Base-by-base conservation (phyloP, 169 alveolate genomes). In the Eimeria maxima region DNA sequence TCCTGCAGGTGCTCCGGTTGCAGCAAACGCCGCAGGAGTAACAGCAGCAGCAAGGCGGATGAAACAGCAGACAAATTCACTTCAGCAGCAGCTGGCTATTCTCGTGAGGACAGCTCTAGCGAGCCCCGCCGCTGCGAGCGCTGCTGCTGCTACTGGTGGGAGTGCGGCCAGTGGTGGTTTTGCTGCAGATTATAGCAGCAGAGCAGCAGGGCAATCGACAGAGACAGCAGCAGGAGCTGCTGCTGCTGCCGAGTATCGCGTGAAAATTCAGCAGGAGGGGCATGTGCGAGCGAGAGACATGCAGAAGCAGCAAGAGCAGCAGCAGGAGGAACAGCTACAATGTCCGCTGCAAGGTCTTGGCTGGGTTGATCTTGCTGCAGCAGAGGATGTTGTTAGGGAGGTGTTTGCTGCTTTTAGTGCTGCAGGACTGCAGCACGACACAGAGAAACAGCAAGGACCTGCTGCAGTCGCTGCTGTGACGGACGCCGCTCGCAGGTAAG, bases 261-360 rank as follows among this genome's bases (percentile, higher is more conserved):
- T 47, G 29, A 76, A n/a, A 14, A 42, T 7, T 14, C 87, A 38
- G n/a, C 87, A 76, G 87, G 65, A 10, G 60, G 65, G 55, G 24
- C 60, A 27, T 33, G 13, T 76, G 87, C 47, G 14, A 13, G 18
- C 53, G 73, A 29, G 53, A 8, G 90, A 81, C 20, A 11, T 3
- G 69, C 69, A 71, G 50, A 65, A 76, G 63, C 87, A 76, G 90
- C 73, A 81, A 42, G 42, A 81, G 90, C 90, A 81, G 90, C 90
- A 81, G 90, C 67, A 45, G 69, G 50, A 18, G 90, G 73, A n/a
- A 44, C 90, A n/a, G 73, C 90, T n/a, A 47, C 73, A 45, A 16
- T 81, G 45, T 50, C 69, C 73, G 7, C 71, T 81, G 44, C 47
- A 81, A 18, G 67, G 45, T 0, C 57, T 81, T 24, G 73, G 73